Percentiles rank a stretch among this genome's conserved stretches.
Evolutionary conservation across 306 rosid genomes (phyloP).

Genomic region (Quercus parvula): DNA sequence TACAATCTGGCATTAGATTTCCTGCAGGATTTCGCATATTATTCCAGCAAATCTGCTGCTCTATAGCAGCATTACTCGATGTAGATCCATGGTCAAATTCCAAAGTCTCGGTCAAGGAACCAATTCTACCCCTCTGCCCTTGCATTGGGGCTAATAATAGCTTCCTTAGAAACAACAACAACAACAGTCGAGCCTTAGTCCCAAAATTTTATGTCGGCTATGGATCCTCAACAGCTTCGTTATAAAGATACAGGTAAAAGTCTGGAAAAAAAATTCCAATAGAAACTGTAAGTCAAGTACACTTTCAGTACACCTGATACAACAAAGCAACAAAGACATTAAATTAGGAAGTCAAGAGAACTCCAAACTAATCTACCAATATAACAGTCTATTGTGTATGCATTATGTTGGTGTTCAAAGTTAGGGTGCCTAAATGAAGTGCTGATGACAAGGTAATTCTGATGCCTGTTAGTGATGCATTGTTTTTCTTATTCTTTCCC

Average conservation of each 20-base stretch:
- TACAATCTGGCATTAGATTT: slow-evolving; percentile 50
- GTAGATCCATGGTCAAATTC: slow-evolving; percentile 83
- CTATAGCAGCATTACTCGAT: slow-evolving; percentile 50
- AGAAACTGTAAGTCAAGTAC: slow-evolving; percentile 19
- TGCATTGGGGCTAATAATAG: slow-evolving; percentile 62
- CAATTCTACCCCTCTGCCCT: slow-evolving; percentile 88
- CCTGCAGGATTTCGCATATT: slow-evolving; percentile 54
- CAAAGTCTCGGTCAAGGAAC: slow-evolving; percentile 73
- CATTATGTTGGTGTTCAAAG: background rate
- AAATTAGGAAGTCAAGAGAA: background rate
- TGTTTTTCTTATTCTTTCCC: too few species aligned
- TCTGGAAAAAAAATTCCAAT: slow-evolving; percentile 24
- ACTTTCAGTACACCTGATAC: slow-evolving; percentile 35
- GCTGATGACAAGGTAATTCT: background rate
- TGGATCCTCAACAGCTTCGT: slow-evolving; percentile 14
- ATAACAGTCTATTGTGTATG: background rate
- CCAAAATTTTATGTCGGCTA: too few species aligned
- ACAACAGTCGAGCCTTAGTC: too few species aligned
- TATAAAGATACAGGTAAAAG: slow-evolving; percentile 17
- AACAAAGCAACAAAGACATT: slow-evolving; percentile 30
- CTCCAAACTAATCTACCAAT: background rate
- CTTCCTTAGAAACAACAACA: slow-evolving; percentile 13
- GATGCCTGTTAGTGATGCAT: too few species aligned
- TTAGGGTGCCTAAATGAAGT: background rate
- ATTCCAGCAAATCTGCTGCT: slow-evolving; percentile 74